phyloP scores from a whole-genome alignment of 805 yeast species.

The Nakazawaea peltata region DNA sequence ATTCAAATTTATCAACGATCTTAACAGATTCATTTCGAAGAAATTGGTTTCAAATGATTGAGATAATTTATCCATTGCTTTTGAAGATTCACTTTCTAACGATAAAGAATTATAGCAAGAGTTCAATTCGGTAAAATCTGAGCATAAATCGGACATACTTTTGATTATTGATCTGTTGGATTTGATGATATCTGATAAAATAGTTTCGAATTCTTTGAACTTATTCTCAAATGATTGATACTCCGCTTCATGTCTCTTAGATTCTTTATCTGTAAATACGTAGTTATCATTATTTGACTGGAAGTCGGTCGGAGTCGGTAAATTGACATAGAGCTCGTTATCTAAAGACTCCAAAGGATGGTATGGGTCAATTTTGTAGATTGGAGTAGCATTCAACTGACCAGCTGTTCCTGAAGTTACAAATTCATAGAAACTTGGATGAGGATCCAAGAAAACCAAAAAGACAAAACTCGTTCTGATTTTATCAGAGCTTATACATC shows the following conservation, averaged over 20 bases:
- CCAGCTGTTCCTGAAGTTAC: conserved; percentile 46
- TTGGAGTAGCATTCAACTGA: conserved; percentile 39
- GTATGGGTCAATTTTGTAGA: conserved; percentile 52
- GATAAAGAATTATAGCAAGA: conserved; percentile 46
- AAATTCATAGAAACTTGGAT: conserved; percentile 77
- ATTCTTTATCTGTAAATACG: conserved; percentile 15
- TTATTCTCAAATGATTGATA: conserved; percentile 21
- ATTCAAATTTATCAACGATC: conserved; percentile 19
- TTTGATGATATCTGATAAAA: conserved; percentile 22
- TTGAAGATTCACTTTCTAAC: conserved; percentile 27
- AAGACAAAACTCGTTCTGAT: conserved; percentile 57
- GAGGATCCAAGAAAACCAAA: conserved; percentile 77
- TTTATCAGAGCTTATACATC: conserved; percentile 54
- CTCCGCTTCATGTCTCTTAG: conserved; percentile 20
- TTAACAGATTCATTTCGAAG: conserved; percentile 37
- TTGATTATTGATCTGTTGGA: conserved; percentile 39
- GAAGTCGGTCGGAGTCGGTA: conserved; percentile 66
- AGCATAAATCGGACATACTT: conserved; percentile 35
- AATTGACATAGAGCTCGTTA: conserved; percentile 46
- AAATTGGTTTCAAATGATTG: conserved; percentile 74
- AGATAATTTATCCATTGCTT: conserved; percentile 67
- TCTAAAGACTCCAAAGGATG: conserved; percentile 45
- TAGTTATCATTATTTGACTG: conserved; percentile 25
- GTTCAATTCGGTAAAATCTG: conserved; percentile 46
- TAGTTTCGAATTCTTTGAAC: conserved; percentile 23